Evolutionary conservation across 2,329 filamentous ascomycete genomes (phyloP), one percentile per base, ranked within the genome.

Genomic region (Trichoderma pleuroti): DNA sequence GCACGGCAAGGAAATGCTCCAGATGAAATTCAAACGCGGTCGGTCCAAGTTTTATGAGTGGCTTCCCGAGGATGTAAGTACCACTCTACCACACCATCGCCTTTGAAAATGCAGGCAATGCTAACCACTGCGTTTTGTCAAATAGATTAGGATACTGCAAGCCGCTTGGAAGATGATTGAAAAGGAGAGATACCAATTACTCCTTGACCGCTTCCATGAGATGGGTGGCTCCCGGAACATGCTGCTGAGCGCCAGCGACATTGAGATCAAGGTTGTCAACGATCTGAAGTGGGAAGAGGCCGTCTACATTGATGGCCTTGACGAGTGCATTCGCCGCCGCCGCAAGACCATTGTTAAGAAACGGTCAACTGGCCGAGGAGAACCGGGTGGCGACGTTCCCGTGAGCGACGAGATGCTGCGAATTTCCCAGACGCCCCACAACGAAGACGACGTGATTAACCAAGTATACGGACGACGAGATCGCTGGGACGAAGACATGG

Each of bases 21-120:
- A 89, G 74, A 88, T 89, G 87, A 86, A 85, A 75, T 81, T 87
- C 52, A 83, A 84, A 14, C 82, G 87, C 8, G 83, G 83, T 3
- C 83, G 87, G 24, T 78, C 83, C 68, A 85, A 84, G 72, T 84
- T 84, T 66, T 80, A 83, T 14, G 76, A 82, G 1, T 88, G 86
- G 86, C 81, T 84, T 2, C 73, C 78, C 11, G 76, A 74, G 72
- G 86, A 88, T 78, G 87, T 88, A 78, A 82, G 86, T 79, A 26
- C 67, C 28, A 18, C 16, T 65, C 39, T 32, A 10, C n/a, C 56
- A 9, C 16, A 14, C 18, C 36, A 21, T 7, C 14, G 10, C 16
- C 16, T 68, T 59, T 68, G 54, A 59, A 57, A 32, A 24, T 7
- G 26, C 3, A 49, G 10, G 14, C 21, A 16, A 26, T 16, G 30